Base-by-base conservation (phyloP, 495 filamentous ascomycete genomes). In the Parathielavia hyrcaniae region DNA sequence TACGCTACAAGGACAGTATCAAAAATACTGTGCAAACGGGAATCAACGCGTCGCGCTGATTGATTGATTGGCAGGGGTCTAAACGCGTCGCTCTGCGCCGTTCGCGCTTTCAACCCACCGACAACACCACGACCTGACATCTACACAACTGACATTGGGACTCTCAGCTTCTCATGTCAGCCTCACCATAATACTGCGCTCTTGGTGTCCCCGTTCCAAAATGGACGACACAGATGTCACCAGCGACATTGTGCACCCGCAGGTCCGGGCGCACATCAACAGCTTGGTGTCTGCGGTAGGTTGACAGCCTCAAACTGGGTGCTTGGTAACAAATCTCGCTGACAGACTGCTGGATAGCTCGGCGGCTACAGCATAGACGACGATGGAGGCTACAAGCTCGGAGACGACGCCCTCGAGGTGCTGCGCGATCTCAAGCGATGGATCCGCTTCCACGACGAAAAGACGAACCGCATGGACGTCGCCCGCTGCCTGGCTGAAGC, bases 361-460 rank as follows among this genome's bases (percentile, higher is more conserved):
- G 93, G 93, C 71, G 93, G 95, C 23, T 83, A 84, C 64, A 86
- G 89, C 66, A 81, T 85, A 35, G 88, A 88, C 47, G 87, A 88
- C 67, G 87, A 87, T 52, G 89, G 88, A 56, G 67, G 66, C 61
- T 99, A 99, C 71, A 79, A 86, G 8, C 83, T 97, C 47, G 95
- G 95, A 66, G 91, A 97, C 68, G 92, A 97, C 71, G 91, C 95
- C 9, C 71, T 95, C 61, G 89, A 91, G 50, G 91, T 89, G 72
- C 78, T 99, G 54, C 88, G 91, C 52, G 95, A 99, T 72, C 79
- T 97, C 43, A 90, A 89, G 62, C 86, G 83, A 80, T 97, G 95
- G 95, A 74, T 99, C 64, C 90, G 87, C 67, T 79, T 95, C 57
- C 95, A 95, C 78, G 95, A 99, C 68, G 87, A 95, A 67, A 95